Conservation (phyloP, 1,284 basidiomycete genomes). For the Schizopora paradoxa region DNA sequence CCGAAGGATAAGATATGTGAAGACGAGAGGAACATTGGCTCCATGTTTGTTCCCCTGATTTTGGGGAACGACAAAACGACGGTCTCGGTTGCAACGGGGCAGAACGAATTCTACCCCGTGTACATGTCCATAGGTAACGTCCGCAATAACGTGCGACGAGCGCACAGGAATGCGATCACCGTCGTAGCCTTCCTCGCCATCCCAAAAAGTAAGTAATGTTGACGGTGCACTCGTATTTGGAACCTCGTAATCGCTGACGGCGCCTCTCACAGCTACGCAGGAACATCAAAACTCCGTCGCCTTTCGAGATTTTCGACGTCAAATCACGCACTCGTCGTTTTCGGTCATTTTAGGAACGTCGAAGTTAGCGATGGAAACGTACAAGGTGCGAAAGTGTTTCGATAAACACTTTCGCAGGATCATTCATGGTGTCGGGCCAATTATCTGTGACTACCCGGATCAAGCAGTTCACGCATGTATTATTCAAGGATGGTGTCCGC, state of each 20-base stretch:
- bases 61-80: constrained; percentile 25
- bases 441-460: constrained; percentile 25
- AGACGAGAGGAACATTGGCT: constrained; percentile 15
- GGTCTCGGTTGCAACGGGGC: constrained; percentile 26
- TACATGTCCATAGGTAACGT: constrained; percentile 21
- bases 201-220: constrained; percentile 21
- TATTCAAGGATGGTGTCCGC: constrained; percentile 24
- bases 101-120: constrained; percentile 23
- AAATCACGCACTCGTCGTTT: constrained; percentile 19
- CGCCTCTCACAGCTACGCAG: constrained; percentile 5
- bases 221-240: too few species aligned
- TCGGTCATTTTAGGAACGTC: constrained; percentile 16
- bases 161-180: constrained; percentile 20
- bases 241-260: too few species aligned
- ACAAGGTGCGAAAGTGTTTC: constrained; percentile 15
- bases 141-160: constrained; percentile 24
- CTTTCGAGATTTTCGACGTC: constrained; percentile 19
- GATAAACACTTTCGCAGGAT: constrained; percentile 17
- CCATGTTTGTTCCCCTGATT: constrained; percentile 20
- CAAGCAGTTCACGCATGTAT: constrained; percentile 19
- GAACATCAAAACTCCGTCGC: constrained; percentile 2
- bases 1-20: constrained; percentile 15
- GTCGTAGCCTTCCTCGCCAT: constrained; percentile 25
- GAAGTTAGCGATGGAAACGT: constrained; percentile 15
- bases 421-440: constrained; percentile 20